These are phyloP conservation scores for Backusella sp. DNA, from an alignment of 192 early-diverging fungal species.

Conservation along the genomic window DNA sequence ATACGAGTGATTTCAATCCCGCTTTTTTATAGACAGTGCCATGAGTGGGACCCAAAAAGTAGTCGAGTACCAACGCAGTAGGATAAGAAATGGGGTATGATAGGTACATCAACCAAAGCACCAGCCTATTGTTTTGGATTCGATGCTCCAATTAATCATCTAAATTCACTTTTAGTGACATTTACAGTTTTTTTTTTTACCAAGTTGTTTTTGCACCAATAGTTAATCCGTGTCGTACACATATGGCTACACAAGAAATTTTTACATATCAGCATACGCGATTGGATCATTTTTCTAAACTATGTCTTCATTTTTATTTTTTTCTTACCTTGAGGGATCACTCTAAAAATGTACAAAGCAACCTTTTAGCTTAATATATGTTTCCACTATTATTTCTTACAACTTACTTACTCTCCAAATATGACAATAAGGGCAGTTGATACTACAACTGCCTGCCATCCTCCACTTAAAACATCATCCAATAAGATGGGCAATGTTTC, in stretches of 20 bases:
- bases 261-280: not conserved
- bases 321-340: slow-evolving; percentile 75
- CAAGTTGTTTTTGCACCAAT: slow-evolving; percentile 87
- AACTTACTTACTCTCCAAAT: slow-evolving; percentile 81
- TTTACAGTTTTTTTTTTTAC: slow-evolving; percentile 10
- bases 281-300: not conserved
- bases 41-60: slow-evolving; percentile 77
- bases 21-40: slow-evolving; percentile 83
- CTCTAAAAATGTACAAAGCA: slow-evolving; percentile 24
- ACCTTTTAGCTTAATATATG: not conserved
- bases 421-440: slow-evolving; percentile 87
- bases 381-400: not conserved
- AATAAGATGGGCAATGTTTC: slow-evolving; percentile 88
- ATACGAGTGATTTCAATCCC: slow-evolving; percentile 72
- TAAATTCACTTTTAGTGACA: not conserved
- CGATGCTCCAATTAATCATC: not conserved
- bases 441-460: slow-evolving; percentile 80
- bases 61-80: slow-evolving; percentile 83
- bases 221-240: slow-evolving; percentile 84
- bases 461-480: slow-evolving; percentile 72
- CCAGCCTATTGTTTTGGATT: slow-evolving; percentile 38
- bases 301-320: not conserved
- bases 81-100: slow-evolving; percentile 79
- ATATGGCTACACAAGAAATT: slow-evolving; percentile 57
- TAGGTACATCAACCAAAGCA: slow-evolving; percentile 62